phyloP scores from a whole-genome alignment of 2,329 filamentous ascomycete species.

The Chalara sp. region DNA sequence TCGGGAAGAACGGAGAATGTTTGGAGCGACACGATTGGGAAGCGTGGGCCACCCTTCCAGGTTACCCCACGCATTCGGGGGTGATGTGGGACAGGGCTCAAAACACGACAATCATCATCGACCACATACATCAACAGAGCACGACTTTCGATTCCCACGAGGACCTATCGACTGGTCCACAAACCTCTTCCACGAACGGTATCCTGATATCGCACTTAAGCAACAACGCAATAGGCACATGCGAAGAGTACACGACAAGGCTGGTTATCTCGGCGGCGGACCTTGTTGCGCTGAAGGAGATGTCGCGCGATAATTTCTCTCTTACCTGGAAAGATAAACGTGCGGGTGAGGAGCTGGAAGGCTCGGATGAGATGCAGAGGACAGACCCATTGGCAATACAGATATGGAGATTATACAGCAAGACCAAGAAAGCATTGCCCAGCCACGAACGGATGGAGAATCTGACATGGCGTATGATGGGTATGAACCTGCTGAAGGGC shows the following conservation, averaged over 20 bases:
- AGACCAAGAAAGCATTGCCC: constrained; percentile 80
- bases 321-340: constrained; percentile 54
- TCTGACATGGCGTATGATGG: constrained; percentile 98
- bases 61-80: no score
- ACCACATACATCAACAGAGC: constrained; percentile 53
- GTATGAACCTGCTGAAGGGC: constrained; percentile 67
- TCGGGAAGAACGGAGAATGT: no score
- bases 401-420: constrained; percentile 91
- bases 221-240: constrained; percentile 29
- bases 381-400: constrained; percentile 86
- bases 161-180: constrained; percentile 38
- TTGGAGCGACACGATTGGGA: no score
- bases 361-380: constrained; percentile 76
- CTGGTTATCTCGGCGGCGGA: constrained; percentile 41
- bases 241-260: constrained; percentile 38
- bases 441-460: constrained; percentile 98
- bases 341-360: constrained; percentile 36
- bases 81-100: no score
- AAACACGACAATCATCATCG: no score
- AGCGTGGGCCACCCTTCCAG: no score
- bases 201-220: constrained; percentile 25
- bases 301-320: constrained; percentile 58
- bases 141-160: constrained; percentile 60
- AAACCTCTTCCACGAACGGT: constrained; percentile 17
- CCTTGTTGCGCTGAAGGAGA: constrained; percentile 41